A percentile compares a stretch with the other conserved stretches of the same genome.
Conservation (phyloP, 2,329 filamentous ascomycete species). For the Akanthomyces muscarius region DNA sequence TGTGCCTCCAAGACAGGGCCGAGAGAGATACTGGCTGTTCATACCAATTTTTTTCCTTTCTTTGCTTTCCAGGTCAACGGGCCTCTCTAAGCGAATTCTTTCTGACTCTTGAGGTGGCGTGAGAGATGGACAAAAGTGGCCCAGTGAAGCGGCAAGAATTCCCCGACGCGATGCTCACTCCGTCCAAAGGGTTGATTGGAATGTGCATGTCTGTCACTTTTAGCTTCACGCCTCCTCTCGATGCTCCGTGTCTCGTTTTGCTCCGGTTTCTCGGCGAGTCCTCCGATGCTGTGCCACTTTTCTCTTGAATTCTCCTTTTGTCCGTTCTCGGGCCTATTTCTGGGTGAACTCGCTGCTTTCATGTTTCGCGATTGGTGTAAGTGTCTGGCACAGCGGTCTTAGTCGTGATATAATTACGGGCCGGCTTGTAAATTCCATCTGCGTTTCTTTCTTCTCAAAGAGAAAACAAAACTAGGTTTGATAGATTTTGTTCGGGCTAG, state of each 20-base stretch:
- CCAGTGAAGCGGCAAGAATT: not conserved
- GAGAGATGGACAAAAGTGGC: not conserved
- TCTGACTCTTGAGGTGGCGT: not conserved
- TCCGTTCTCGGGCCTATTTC: not conserved
- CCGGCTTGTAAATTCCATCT: not conserved
- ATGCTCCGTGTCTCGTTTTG: not conserved
- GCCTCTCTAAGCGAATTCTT: not conserved
- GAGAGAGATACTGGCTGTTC: not conserved
- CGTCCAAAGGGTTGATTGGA: not conserved
- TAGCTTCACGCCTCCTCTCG: not conserved
- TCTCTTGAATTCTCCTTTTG: not conserved
- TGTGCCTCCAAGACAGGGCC: not conserved
- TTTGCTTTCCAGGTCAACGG: not conserved
- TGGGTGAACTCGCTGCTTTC: too few species aligned
- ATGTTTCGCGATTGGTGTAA: not conserved
- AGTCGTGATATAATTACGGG: not conserved
- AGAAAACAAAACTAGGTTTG: not conserved
- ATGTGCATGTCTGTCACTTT: conserved; percentile 7
- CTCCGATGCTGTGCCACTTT: not conserved
- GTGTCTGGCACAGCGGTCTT: not conserved
- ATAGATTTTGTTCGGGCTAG: not conserved
- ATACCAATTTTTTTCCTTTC: not conserved
- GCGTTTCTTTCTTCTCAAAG: not conserved
- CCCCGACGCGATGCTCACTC: not conserved
- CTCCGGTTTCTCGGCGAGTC: not conserved